Evolutionary conservation across 257 asterid species (phyloP).

Genomic region (Osmanthus fragrans): DNA sequence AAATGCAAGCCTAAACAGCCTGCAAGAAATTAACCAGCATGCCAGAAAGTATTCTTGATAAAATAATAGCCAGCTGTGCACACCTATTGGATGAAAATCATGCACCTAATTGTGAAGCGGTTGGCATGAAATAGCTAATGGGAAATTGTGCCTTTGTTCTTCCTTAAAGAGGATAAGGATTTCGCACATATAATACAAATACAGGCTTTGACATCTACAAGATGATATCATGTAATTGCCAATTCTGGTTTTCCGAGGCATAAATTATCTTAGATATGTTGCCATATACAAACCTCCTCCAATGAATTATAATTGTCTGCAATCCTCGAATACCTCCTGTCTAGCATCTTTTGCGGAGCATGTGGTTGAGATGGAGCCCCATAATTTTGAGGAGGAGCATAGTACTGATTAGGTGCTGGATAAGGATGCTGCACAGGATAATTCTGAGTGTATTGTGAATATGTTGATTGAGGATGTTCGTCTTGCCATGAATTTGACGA

Average conservation of each 20-base stretch:
- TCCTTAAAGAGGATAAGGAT: neutral
- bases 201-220: neutral
- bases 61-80: neutral
- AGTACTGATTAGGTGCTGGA: constrained; percentile 21
- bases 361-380: constrained; percentile 34
- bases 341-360: constrained; percentile 53
- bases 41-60: neutral
- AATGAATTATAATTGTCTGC: constrained; percentile 82
- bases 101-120: neutral
- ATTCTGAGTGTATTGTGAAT: constrained; percentile 51
- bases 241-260: constrained; percentile 20
- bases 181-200: neutral
- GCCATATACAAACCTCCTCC: constrained; percentile 64
- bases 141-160: no score
- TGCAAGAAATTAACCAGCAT: neutral
- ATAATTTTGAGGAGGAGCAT: constrained; percentile 37
- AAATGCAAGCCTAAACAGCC: neutral
- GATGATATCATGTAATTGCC: constrained; percentile 1
- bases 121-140: neutral
- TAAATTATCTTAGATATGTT: neutral
- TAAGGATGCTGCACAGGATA: constrained; percentile 43
- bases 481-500: constrained; percentile 53
- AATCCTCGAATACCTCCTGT: constrained; percentile 82
- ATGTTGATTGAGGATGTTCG: constrained; percentile 39
- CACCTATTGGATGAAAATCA: neutral